These are phyloP conservation scores for Taphrina confusa DNA, from an alignment of 1,139 yeast species.

Conservation along the genomic window DNA sequence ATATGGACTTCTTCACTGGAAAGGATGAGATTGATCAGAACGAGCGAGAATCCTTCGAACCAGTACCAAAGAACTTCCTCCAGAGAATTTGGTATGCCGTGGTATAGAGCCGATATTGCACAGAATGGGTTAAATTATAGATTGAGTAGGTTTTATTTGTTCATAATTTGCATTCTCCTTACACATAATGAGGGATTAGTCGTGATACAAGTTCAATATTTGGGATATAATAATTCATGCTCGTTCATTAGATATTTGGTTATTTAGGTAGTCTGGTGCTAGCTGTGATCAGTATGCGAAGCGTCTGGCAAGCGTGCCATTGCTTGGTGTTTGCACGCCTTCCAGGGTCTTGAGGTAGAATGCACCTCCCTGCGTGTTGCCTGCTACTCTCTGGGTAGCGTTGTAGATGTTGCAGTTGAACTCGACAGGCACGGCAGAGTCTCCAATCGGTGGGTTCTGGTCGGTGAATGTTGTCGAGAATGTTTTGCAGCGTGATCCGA, in stretches of 20 bases:
- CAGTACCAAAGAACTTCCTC: constrained; percentile 17
- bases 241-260: too few species aligned
- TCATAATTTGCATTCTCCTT: too few species aligned
- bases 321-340: background rate
- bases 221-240: too few species aligned
- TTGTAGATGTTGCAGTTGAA: constrained; percentile 33
- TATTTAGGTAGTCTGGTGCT: too few species aligned
- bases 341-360: constrained; percentile 21
- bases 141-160: too few species aligned
- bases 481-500: constrained; percentile 16
- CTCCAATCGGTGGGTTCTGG: constrained; percentile 27
- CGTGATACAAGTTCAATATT: too few species aligned
- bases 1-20: constrained; percentile 32
- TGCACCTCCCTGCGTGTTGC: constrained; percentile 28
- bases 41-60: constrained; percentile 20
- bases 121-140: too few species aligned
- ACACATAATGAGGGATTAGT: too few species aligned
- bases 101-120: constrained; percentile 14
- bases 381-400: constrained; percentile 16
- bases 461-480: constrained; percentile 31
- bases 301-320: constrained; percentile 11
- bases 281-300: background rate
- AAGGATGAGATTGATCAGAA: constrained; percentile 34
- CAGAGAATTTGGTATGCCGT: constrained; percentile 32
- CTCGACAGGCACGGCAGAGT: constrained; percentile 30